Evolutionary conservation across 2,329 filamentous ascomycete genomes (phyloP), one percentile per base, ranked within the genome.

Genomic region (Aspergillus sp.): DNA sequence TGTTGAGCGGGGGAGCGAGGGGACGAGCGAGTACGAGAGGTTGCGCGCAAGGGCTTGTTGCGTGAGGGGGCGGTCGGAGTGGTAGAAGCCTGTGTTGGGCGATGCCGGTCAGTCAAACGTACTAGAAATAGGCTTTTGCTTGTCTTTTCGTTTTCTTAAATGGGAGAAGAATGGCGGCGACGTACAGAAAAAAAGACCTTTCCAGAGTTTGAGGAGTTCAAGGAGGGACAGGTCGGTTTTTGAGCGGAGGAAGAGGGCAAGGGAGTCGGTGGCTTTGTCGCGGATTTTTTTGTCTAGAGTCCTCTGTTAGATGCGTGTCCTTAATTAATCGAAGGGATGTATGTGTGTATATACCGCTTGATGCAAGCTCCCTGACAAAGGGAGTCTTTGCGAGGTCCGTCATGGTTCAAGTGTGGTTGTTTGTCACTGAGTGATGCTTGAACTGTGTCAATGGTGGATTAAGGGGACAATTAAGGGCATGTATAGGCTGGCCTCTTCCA

Each of bases 201-300:
- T 96, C 92, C 93, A 97, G 67, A 98, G 85, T 81, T 97, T 97
- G 63, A 94, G 83, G 54, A 92, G 82, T 66, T 97, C 93, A 67
- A 90, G 77, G 46, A 86, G 81, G 19, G 86, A 80, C 64, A 97
- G 86, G 57, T 84, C 76, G 58, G 77, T 82, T 69, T 85, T 84
- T 63, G 86, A 83, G 64, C 86, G 84, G 74, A 98, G 89, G 82
- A 91, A 97, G 54, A 87, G 85, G 67, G 88, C 87, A 30, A 98
- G 88, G 52, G 90, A 91, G 57, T 85, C 81, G 75, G 97, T 85
- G 58, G 93, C 91, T 65, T 90, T 85, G 74, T 90, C 91, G 74
- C 92, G 91, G 60, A 87, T 87, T 78, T 88, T 89, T 74, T 90
- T 88, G 79, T 96, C 92, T 96, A 41, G 71, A 53, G 59, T 30